Base-by-base conservation (phyloP, 1,284 basidiomycete genomes). In the Boletellus deceptivus region DNA sequence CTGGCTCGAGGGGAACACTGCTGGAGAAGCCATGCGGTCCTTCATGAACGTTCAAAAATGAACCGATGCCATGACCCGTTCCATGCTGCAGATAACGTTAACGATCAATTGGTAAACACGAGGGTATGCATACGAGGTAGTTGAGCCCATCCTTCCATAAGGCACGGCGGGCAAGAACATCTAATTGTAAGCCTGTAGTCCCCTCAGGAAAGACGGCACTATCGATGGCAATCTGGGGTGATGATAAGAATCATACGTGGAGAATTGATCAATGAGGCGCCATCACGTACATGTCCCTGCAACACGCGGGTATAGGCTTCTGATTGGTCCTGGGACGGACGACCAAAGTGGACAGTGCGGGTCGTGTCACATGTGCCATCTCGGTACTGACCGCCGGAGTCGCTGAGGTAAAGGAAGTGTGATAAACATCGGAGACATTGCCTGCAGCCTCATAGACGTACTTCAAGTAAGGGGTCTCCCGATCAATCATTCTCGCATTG, bases 361-460 rank as follows among this genome's bases (percentile, higher is more conserved):
- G 93, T 95, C 9, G 92, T 95, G 70, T 98, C 93, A 70, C 93
- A 94, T 2, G 94, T 97, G 4, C 91, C 92, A 62, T 95, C 92
- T 57, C 77, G 75, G 70, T 94, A 95, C 64, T 95, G 91, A 1
- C 89, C 92, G 43, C 92, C 93, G 33, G 92, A 92, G 69, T 94
- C 92, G 62, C 90, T 91, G 56, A 24, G 41, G 56, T 58, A 55
- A 57, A 60, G 43, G 54, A 55, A 38, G 20, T 35, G 8, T 52
- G 44, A 48, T 69, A n/a, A 62, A 38, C n/a, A 36, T 49, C 44
- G 38, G 42, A 53, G 50, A 52, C 53, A 58, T 50, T 25, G 47
- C 33, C 31, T 52, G 42, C 43, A 55, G 22, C 6, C 38, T 39
- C 47, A 11, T 45, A 38, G 27, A 72, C 84, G 66, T 63, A 92